These are phyloP conservation scores for Sesbania bispinosa DNA, from an alignment of 306 rosid species.

Conservation along the genomic window DNA sequence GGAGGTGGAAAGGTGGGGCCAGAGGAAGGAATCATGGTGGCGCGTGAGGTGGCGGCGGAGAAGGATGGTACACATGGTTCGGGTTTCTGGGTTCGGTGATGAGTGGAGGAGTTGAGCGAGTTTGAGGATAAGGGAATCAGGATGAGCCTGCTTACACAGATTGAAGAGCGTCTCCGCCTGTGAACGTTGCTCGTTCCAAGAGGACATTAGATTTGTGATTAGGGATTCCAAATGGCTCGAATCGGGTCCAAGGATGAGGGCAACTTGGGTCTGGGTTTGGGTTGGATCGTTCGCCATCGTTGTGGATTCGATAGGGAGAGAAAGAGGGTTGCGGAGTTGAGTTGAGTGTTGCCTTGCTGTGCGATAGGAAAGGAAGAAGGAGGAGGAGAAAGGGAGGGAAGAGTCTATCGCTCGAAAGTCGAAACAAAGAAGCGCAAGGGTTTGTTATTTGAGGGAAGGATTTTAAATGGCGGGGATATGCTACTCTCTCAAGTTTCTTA, in stretches of 20 bases:
- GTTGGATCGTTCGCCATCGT: constrained; percentile 47
- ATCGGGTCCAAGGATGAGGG: constrained; percentile 42
- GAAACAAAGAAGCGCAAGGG: neutral
- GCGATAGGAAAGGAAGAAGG: neutral
- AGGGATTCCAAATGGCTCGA: constrained; percentile 51
- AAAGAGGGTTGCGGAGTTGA: neutral
- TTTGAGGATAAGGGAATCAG: constrained; percentile 38
- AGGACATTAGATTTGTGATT: constrained; percentile 51
- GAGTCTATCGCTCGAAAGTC: neutral
- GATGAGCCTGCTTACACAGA: constrained; percentile 49
- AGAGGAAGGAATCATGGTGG: constrained; percentile 32
- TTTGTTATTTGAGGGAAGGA: neutral
- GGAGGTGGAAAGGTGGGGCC: constrained; percentile 39
- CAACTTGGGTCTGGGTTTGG: constrained; percentile 38
- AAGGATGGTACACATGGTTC: constrained; percentile 59
- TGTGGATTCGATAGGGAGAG: neutral
- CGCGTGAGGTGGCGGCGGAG: constrained; percentile 58
- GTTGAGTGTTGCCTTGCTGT: neutral
- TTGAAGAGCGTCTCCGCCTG: constrained; percentile 64
- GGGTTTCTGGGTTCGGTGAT: constrained; percentile 39
- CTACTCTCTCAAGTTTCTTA: neutral
- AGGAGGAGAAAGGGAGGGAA: neutral
- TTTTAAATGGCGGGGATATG: neutral
- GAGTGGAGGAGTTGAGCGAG: constrained; percentile 47
- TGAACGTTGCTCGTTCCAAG: constrained; percentile 52